A percentile compares a stretch with the other conserved stretches of the same genome.
Conservation (phyloP, 495 filamentous ascomycete species). For the Aspergillus sparsus region DNA sequence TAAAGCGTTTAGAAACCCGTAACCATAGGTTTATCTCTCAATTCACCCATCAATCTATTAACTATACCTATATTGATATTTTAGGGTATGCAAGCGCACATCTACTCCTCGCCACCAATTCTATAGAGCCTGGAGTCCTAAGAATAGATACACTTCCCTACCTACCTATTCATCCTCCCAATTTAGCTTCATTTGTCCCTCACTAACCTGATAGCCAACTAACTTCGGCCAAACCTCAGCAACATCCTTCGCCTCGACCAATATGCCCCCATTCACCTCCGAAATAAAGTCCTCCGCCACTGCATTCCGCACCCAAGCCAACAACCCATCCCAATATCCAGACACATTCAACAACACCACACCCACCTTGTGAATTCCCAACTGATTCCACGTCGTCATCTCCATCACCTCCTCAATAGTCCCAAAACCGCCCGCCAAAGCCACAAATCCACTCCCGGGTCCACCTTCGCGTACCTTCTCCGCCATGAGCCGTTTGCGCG, state of each 20-base stretch:
- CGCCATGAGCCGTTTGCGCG: conserved; percentile 90
- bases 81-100: not conserved
- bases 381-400: conserved; percentile 95
- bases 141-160: not conserved
- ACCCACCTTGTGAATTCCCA: conserved; percentile 85
- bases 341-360: conserved; percentile 83
- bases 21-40: conserved; percentile 2
- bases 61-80: not conserved
- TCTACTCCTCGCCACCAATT: not conserved
- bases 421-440: conserved; percentile 86
- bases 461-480: conserved; percentile 78
- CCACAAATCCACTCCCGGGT: conserved; percentile 83
- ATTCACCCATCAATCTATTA: conserved; percentile 2
- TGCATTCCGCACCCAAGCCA: conserved; percentile 78
- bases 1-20: no score
- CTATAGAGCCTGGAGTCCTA: no score
- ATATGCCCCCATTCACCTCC: conserved; percentile 64
- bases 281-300: conserved; percentile 77
- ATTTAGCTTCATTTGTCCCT: conserved; percentile 73
- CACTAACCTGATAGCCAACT: conserved; percentile 70
- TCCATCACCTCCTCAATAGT: conserved; percentile 97
- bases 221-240: conserved; percentile 72
- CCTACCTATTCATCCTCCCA: conserved; percentile 69
- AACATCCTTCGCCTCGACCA: conserved; percentile 71
- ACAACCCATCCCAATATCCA: conserved; percentile 86